Base-by-base conservation (phyloP, 306 rosid species). In the Comarum palustre region DNA sequence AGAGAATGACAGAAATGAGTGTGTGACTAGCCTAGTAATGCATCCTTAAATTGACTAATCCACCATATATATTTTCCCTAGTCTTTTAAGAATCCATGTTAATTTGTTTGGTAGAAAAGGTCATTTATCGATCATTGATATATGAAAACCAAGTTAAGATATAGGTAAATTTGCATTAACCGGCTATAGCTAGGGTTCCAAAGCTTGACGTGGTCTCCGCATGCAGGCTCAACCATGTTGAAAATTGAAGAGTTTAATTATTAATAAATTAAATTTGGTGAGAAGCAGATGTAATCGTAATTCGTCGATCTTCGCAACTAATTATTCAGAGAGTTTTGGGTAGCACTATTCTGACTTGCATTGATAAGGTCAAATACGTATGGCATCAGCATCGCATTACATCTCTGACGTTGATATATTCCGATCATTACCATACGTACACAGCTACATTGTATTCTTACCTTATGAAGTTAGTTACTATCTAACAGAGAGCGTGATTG, bases 31-130 rank as follows among this genome's bases (percentile, higher is more conserved):
- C 47, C 42, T 39, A 3, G 51, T 19, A 50, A 50, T n/a, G 25
- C 57, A 51, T 51, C 57, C 57, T n/a, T 51, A n/a, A 51, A 51
- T n/a, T 51, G 57, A 51, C 57, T n/a, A 12, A n/a, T 51, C 24
- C 3, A 51, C 8, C 39, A 29, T 29, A 29, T 29, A 29, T 29
- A 48, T 48, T 48, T 14, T 4, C 20, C 20, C 6, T 47, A 47
- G 19, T 13, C 1, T 4, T 17, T 5, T 48, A 17, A 48, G 22
- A 48, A 48, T 51, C 57, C 24, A 31, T 29, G 42, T 61, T 34
- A 29, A 32, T 61, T 16, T 14, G 66, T 34, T 15, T 15, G 4
- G 66, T 29, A 16, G 52, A 47, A 46, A 47, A 16, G 5, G 52
- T 47, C 52, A 29, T 29, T 59, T 7, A 36, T 36, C 31, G 39